phyloP scores from a whole-genome alignment of 2,329 filamentous ascomycete species.

The Hypomyces rosellus region DNA sequence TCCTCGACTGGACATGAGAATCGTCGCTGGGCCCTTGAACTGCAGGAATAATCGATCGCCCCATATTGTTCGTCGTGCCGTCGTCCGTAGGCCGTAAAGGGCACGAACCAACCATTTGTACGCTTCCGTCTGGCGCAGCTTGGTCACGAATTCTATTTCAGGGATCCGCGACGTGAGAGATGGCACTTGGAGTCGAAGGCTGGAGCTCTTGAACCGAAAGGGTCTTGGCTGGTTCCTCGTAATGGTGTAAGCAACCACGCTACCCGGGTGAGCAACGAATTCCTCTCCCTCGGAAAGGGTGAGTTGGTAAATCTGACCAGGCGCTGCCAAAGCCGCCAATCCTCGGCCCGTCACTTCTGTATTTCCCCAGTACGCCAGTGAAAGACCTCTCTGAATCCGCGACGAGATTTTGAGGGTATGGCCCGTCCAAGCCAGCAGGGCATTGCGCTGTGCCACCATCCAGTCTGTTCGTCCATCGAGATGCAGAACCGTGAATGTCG shows the following conservation, averaged over 20 bases:
- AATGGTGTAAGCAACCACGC: conserved; percentile 85
- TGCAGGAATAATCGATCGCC: conserved; percentile 88
- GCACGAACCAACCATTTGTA: conserved; percentile 65
- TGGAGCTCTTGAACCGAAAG: conserved; percentile 78
- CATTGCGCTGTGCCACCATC: conserved; percentile 83
- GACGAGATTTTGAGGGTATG: conserved; percentile 74
- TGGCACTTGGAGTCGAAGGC: conserved; percentile 73
- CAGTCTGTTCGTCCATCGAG: conserved; percentile 93
- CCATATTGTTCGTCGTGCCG: conserved; percentile 78
- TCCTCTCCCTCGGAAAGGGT: conserved; percentile 76
- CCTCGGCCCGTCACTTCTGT: conserved; percentile 84
- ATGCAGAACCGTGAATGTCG: conserved; percentile 80
- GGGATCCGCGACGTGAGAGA: conserved; percentile 58
- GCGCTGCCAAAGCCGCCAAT: conserved; percentile 74
- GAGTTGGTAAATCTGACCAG: conserved; percentile 84
- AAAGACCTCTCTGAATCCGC: conserved; percentile 66
- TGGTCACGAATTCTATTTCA: conserved; percentile 64
- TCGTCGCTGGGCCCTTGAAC: conserved; percentile 78
- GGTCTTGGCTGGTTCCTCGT: conserved; percentile 67
- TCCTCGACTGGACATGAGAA: conserved; percentile 84
- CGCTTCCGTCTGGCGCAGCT: conserved; percentile 62
- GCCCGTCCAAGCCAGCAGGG: conserved; percentile 93
- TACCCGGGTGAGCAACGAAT: conserved; percentile 84
- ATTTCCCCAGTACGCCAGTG: conserved; percentile 84
- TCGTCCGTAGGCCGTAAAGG: conserved; percentile 66